A percentile compares a stretch with the other conserved stretches of the same genome.
These are phyloP conservation scores for Pestalotiopsis fici DNA, from an alignment of 2,329 filamentous ascomycete species.

Conservation along the genomic window DNA sequence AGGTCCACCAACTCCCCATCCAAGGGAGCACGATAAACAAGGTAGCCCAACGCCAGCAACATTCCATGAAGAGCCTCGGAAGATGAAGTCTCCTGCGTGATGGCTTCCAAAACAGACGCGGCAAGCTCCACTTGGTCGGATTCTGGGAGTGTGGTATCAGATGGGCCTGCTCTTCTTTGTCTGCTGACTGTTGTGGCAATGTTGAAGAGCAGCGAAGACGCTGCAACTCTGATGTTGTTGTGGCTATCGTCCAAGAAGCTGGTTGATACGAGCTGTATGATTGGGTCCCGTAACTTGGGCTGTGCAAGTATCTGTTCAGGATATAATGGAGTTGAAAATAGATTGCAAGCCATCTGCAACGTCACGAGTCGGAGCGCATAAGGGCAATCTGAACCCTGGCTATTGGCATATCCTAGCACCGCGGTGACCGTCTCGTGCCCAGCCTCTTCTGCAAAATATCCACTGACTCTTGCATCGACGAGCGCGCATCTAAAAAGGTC, in stretches of 20 bases:
- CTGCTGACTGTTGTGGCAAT: conserved; percentile 71
- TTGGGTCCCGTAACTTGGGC: conserved; percentile 50
- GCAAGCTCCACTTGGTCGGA: conserved; percentile 78
- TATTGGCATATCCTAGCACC: conserved; percentile 62
- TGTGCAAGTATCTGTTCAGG: conserved; percentile 61
- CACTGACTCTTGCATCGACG: conserved; percentile 75
- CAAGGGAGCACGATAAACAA: conserved; percentile 70
- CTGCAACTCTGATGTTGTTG: conserved; percentile 75
- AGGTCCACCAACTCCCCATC: conserved; percentile 80
- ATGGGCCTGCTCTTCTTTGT: conserved; percentile 56
- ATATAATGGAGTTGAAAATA: conserved; percentile 77
- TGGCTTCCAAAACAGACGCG: conserved; percentile 78
- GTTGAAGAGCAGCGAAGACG: conserved; percentile 83
- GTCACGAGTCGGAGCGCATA: conserved; percentile 85
- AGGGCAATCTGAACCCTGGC: conserved; percentile 56
- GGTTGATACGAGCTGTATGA: conserved; percentile 72
- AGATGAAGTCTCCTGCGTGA: conserved; percentile 59
- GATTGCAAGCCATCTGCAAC: conserved; percentile 80
- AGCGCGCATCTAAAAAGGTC: conserved; percentile 82
- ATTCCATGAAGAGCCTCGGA: conserved; percentile 76
- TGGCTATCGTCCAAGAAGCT: conserved; percentile 79
- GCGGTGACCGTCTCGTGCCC: conserved; percentile 63
- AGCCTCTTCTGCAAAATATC: conserved; percentile 78
- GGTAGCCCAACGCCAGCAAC: conserved; percentile 72
- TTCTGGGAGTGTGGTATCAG: conserved; percentile 62